A percentile compares a stretch with the other conserved stretches of the same genome.
Evolutionary conservation across 1,139 yeast species (phyloP).

Genomic region (Pichia cactophila): DNA sequence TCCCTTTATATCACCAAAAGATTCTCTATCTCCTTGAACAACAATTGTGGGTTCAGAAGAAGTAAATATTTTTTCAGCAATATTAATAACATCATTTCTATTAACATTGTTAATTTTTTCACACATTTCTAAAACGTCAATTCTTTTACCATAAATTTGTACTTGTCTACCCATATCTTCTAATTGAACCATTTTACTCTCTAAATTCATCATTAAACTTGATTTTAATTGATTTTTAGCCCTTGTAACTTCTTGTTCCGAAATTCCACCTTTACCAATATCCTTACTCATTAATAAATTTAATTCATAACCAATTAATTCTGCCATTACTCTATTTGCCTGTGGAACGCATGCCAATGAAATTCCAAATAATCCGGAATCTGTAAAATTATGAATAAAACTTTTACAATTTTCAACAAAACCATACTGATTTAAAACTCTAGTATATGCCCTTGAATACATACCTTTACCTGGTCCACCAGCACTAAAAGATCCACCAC

Average conservation of each 20-base stretch:
- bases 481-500: constrained; percentile 96
- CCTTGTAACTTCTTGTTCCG: constrained; percentile 67
- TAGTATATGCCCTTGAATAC: constrained; percentile 89
- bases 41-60: constrained; percentile 79
- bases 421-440: constrained; percentile 85
- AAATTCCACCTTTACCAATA: constrained; percentile 52
- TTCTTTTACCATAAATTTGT: constrained; percentile 70
- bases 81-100: constrained; percentile 58
- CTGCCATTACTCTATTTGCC: constrained; percentile 78
- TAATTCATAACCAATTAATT: constrained; percentile 72
- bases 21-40: constrained; percentile 79
- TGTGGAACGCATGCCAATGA: constrained; percentile 79
- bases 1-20: constrained; percentile 75
- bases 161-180: constrained; percentile 96
- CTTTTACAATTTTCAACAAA: constrained; percentile 84
- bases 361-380: constrained; percentile 87
- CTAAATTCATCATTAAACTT: constrained; percentile 88
- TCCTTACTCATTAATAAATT: constrained; percentile 51
- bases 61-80: constrained; percentile 71
- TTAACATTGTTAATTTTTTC: constrained; percentile 61
- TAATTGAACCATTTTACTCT: constrained; percentile 80
- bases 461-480: constrained; percentile 99
- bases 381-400: constrained; percentile 85
- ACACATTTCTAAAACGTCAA: constrained; percentile 83
- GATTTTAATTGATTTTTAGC: constrained; percentile 90